These are phyloP conservation scores for Durio zibethinus DNA, from an alignment of 345 rosid genomes.

Conservation along the genomic window DNA sequence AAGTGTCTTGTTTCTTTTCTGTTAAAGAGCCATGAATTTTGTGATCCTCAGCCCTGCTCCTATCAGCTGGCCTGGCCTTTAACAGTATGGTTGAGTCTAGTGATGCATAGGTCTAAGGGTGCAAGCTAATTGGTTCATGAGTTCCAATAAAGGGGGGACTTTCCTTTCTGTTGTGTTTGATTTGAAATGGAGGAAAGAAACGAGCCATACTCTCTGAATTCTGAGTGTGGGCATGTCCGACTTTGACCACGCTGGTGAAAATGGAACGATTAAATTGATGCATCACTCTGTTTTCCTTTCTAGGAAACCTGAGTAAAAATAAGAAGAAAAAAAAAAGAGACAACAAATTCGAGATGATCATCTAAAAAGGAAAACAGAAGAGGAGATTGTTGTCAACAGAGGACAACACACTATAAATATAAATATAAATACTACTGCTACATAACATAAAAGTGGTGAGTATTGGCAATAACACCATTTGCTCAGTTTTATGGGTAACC, in stretches of 20 bases:
- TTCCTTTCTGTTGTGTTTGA: not conserved
- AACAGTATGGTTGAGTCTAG: not conserved
- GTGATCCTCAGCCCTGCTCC: not conserved
- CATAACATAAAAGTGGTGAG: not conserved
- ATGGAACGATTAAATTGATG: not conserved
- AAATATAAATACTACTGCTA: no score
- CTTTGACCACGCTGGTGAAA: not conserved
- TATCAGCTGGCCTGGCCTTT: not conserved
- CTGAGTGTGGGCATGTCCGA: not conserved
- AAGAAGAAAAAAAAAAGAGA: no score
- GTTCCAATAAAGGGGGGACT: constrained; percentile 11
- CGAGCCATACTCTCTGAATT: not conserved
- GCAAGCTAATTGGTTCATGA: constrained; percentile 7
- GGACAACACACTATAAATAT: no score
- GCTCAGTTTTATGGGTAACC: constrained; percentile 12
- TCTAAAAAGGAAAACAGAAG: not conserved
- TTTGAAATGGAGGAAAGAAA: not conserved
- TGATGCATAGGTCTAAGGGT: not conserved
- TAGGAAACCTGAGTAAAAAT: no score
- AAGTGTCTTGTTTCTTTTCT: not conserved
- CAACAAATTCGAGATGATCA: not conserved
- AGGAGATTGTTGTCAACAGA: not conserved
- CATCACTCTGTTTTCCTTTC: not conserved
- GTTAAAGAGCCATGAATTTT: not conserved
- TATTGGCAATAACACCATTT: not conserved